A percentile compares a stretch with the other conserved stretches of the same genome.
These are phyloP conservation scores for Verticillium zaregamsianum DNA, from an alignment of 2,329 filamentous ascomycete genomes.

Conservation along the genomic window DNA sequence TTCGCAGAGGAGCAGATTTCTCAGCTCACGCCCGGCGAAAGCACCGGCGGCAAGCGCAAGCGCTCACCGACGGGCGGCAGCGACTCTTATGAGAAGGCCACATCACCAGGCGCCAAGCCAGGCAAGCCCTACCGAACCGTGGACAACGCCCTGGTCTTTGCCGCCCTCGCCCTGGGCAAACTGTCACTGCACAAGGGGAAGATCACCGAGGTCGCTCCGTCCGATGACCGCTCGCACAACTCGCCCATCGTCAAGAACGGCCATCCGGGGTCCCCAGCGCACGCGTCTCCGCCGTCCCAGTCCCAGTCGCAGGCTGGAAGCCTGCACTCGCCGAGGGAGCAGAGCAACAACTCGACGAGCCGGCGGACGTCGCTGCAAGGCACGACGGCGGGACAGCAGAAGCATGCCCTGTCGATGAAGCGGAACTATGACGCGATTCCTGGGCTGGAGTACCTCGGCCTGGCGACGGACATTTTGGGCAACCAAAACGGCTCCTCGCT, in stretches of 20 bases:
- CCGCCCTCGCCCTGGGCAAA: conserved; percentile 82
- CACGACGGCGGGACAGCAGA: conserved; percentile 7
- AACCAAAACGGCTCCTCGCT: conserved; percentile 75
- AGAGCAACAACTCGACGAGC: conserved; percentile 39
- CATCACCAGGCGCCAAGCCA: conserved; percentile 26
- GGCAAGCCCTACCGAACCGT: conserved; percentile 61
- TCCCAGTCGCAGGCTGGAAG: conserved; percentile 40
- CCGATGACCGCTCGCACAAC: conserved; percentile 20
- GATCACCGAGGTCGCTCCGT: conserved; percentile 52
- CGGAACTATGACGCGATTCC: conserved; percentile 83
- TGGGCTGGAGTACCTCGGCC: conserved; percentile 83
- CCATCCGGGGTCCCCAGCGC: conserved; percentile 45
- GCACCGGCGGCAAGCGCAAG: conserved; percentile 44
- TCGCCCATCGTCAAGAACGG: conserved; percentile 40
- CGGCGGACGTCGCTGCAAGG: conserved; percentile 51
- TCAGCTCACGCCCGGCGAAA: not conserved
- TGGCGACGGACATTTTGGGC: conserved; percentile 81
- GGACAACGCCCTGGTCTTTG: conserved; percentile 74
- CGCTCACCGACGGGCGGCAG: conserved; percentile 35
- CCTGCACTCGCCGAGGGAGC: conserved; percentile 48
- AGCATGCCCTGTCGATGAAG: conserved; percentile 17
- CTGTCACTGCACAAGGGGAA: conserved; percentile 59
- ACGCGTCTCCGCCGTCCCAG: conserved; percentile 51
- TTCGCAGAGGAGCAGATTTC: conserved; percentile 24
- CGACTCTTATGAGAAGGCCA: conserved; percentile 11